Evolutionary conservation across 768 basidiomycete species (phyloP).

Genomic region (Dacryopinax primogenitus): DNA sequence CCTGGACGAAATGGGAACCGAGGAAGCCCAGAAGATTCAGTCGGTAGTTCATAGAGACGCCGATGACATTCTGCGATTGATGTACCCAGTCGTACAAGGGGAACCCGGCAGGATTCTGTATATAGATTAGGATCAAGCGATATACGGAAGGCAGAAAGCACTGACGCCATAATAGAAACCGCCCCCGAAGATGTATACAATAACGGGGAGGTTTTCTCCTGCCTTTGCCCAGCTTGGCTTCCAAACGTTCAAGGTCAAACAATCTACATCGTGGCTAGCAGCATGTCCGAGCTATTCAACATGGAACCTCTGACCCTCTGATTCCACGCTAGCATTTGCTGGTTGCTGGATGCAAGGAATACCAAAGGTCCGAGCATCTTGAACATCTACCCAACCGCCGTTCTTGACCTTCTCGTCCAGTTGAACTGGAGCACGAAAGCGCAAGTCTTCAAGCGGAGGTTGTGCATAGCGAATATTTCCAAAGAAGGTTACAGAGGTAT

Average conservation of each 20-base stretch:
- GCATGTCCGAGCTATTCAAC: neutral
- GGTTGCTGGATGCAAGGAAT: slow-evolving; percentile 37
- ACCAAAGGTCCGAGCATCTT: slow-evolving; percentile 36
- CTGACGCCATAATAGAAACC: slow-evolving; percentile 31
- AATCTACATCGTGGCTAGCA: slow-evolving; percentile 24
- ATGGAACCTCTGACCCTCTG: slow-evolving; percentile 28
- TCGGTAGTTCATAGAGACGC: slow-evolving; percentile 20
- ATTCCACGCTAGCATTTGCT: slow-evolving; percentile 35
- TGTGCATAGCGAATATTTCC: slow-evolving; percentile 45
- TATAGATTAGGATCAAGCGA: neutral
- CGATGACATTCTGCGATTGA: slow-evolving; percentile 27
- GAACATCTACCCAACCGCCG: slow-evolving; percentile 20
- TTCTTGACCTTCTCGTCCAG: slow-evolving; percentile 27
- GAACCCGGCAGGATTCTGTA: slow-evolving; percentile 36
- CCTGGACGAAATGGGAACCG: slow-evolving; percentile 24
- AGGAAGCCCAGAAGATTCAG: slow-evolving; percentile 24
- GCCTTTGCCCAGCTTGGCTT: slow-evolving; percentile 30
- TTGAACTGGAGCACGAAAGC: slow-evolving; percentile 32
- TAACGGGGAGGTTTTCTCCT: slow-evolving; percentile 31
- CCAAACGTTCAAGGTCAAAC: slow-evolving; percentile 35
- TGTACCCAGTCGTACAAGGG: slow-evolving; percentile 39
- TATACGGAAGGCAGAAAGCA: neutral
- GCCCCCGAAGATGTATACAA: slow-evolving; percentile 37
- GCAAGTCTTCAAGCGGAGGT: slow-evolving; percentile 38
- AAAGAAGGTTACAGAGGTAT: slow-evolving; percentile 33